phyloP scores from a whole-genome alignment of 345 rosid genomes.

The Camelina hispida region DNA sequence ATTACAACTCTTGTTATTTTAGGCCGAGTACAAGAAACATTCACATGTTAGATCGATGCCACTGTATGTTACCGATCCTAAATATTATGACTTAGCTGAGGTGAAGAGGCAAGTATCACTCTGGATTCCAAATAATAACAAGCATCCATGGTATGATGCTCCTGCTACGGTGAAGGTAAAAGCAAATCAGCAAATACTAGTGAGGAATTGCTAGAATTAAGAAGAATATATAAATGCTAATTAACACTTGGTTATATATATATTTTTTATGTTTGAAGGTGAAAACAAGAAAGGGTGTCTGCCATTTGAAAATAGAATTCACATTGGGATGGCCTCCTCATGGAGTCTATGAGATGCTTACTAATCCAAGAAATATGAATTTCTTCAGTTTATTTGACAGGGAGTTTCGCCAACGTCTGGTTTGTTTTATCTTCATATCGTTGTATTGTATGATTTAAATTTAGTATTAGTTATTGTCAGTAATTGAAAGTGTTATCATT shows the following conservation, averaged over 20 bases:
- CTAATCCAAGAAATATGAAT: constrained; percentile 9
- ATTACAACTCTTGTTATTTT: too few relatives aligned
- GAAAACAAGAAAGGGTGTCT: constrained; percentile 3
- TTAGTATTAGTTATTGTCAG: not conserved
- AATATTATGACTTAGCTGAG: not conserved
- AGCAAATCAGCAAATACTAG: too few relatives aligned
- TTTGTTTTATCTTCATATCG: constrained; percentile 12
- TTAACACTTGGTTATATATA: too few relatives aligned
- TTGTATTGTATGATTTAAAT: not conserved
- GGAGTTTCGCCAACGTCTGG: constrained; percentile 7
- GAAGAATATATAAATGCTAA: not conserved
- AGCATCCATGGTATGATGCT: not conserved
- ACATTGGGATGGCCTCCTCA: constrained; percentile 31
- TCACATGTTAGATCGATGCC: not conserved
- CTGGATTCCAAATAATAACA: not conserved
- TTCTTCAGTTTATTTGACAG: not conserved
- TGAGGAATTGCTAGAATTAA: too few relatives aligned
- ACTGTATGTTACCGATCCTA: not conserved
- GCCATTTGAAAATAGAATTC: constrained; percentile 21
- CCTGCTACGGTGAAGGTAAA: too few relatives aligned
- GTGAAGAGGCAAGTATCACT: not conserved
- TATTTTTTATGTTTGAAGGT: constrained; percentile 4
- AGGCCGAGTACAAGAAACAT: not conserved
- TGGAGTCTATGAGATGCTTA: constrained; percentile 8
- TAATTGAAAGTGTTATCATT: not conserved